Conservation (phyloP, 208 protist species). For the Leishmania amazonensis region DNA sequence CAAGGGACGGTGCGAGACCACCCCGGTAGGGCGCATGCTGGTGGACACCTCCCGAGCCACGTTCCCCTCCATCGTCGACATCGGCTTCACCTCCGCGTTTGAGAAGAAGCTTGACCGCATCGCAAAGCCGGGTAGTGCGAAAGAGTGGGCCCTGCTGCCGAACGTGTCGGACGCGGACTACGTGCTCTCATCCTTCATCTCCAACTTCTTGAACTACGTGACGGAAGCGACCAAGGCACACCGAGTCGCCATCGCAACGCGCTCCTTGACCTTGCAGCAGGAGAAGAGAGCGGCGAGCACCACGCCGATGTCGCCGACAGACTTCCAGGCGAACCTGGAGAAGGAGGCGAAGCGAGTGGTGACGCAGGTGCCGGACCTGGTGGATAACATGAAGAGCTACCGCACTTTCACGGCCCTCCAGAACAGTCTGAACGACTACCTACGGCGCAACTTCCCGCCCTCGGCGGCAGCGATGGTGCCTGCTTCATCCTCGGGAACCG, state of each 20-base stretch:
- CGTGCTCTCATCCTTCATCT: conserved; percentile 85
- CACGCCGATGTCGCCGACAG: neutral
- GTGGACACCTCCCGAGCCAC: conserved; percentile 72
- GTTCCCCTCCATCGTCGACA: conserved; percentile 91
- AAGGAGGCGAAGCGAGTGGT: conserved; percentile 46
- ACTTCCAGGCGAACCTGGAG: conserved; percentile 44
- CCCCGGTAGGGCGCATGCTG: conserved; percentile 70
- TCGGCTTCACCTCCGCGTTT: conserved; percentile 87
- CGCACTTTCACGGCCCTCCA: conserved; percentile 87
- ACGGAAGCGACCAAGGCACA: conserved; percentile 79
- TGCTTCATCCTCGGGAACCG: neutral
- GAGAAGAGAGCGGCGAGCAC: conserved; percentile 18
- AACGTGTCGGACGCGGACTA: conserved; percentile 72
- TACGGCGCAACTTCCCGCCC: conserved; percentile 78
- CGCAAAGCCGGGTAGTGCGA: conserved; percentile 57
- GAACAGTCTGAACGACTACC: conserved; percentile 79
- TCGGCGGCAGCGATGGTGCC: neutral
- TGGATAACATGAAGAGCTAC: conserved; percentile 48
- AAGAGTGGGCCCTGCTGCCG: conserved; percentile 3
- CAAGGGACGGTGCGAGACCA: conserved; percentile 83
- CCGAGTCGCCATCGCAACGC: conserved; percentile 66
- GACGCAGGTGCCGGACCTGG: conserved; percentile 63
- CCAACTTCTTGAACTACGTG: conserved; percentile 87
- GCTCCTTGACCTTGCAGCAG: conserved; percentile 62
- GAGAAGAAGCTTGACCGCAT: conserved; percentile 90